A percentile compares a stretch with the other conserved stretches of the same genome.
Conservation (phyloP, 768 basidiomycete species). For the Lepiota venenata region DNA sequence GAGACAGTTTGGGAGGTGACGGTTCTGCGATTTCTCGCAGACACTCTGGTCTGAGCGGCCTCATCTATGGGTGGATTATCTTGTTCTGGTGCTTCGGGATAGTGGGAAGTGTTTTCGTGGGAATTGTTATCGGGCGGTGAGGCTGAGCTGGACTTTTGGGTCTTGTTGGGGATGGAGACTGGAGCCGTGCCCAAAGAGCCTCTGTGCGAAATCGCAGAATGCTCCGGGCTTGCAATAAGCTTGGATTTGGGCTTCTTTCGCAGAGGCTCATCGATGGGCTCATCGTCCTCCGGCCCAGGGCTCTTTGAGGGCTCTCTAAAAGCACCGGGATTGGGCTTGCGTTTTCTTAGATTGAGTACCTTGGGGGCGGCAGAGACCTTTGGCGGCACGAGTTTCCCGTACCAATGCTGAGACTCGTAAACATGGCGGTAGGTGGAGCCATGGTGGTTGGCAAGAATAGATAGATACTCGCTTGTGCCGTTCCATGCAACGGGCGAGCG, state of each 20-base stretch:
- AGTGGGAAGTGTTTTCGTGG: constrained; percentile 11
- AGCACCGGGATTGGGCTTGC: constrained; percentile 25
- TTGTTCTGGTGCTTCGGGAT: constrained; percentile 1
- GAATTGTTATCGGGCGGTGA: constrained; percentile 5
- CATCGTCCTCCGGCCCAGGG: constrained; percentile 22
- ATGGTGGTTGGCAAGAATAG: constrained; percentile 31
- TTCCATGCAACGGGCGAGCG: constrained; percentile 40
- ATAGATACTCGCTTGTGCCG: constrained; percentile 36
- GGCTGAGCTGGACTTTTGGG: constrained; percentile 9
- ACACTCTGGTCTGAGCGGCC: constrained; percentile 5
- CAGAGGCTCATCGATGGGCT: constrained; percentile 25
- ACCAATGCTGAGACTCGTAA: constrained; percentile 31
- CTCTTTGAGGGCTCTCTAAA: constrained; percentile 22
- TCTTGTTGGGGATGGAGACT: constrained; percentile 1
- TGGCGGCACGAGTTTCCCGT: constrained; percentile 26
- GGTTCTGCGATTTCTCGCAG: constrained; percentile 5
- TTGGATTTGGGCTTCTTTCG: constrained; percentile 23
- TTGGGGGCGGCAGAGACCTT: constrained; percentile 25
- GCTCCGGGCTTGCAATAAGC: background rate
- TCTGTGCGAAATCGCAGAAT: background rate
- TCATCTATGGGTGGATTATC: constrained; percentile 1
- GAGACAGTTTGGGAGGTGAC: constrained; percentile 9
- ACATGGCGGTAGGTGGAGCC: constrained; percentile 26
- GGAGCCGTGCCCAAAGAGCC: background rate
- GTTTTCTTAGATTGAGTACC: constrained; percentile 29